Evolutionary conservation across 306 rosid genomes (phyloP), one percentile per base, ranked within the genome.

Genomic region (Vigna radiata): DNA sequence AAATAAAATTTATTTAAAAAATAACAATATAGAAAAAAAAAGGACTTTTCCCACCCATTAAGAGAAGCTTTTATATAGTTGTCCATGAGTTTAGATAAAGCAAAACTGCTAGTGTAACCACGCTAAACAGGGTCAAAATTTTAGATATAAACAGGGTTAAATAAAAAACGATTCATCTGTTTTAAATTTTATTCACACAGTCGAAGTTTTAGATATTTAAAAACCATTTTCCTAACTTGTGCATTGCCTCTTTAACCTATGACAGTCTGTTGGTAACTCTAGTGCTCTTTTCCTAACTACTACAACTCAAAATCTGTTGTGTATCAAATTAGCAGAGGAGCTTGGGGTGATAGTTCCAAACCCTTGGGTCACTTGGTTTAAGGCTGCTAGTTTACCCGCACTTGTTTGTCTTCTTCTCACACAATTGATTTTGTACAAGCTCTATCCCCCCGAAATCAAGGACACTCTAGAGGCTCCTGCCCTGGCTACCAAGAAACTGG

Each of bases 231-330:
- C 23, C 23, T 21, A 21, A 84, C 84, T 83, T 75, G 68, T 84
- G 78, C 69, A 71, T 77, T 83, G 83, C 72, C 83, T 55, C 61
- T 82, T 49, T 90, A 87, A 77, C 33, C 69, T 39, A 17, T 87
- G 91, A 81, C 96, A 95, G 98, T 81, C 94, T 76, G 85, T 96
- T 71, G 86, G 94, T 81, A 92, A 88, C 90, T 95, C 97, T 75
- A 95, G 99, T 83, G 97, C 99, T 85, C 98, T 95, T 79, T 95
- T 89, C 96, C 86, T 95, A 64, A 95, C 99, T 73, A 97, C 97
- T 75, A 98, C 99, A 27, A 97, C 99, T 73, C 99, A 95, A 89
- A 95, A 92, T 83, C 73, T 95, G 77, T 88, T 95, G 43, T 91
- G 97, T 82, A 41, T 95, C 37, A 89, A 89, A 87, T 80, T 95